Evolutionary conservation across 2,329 filamentous ascomycete species (phyloP), one percentile per base, ranked within the genome.

Genomic region (Colletotrichum gigasporum): DNA sequence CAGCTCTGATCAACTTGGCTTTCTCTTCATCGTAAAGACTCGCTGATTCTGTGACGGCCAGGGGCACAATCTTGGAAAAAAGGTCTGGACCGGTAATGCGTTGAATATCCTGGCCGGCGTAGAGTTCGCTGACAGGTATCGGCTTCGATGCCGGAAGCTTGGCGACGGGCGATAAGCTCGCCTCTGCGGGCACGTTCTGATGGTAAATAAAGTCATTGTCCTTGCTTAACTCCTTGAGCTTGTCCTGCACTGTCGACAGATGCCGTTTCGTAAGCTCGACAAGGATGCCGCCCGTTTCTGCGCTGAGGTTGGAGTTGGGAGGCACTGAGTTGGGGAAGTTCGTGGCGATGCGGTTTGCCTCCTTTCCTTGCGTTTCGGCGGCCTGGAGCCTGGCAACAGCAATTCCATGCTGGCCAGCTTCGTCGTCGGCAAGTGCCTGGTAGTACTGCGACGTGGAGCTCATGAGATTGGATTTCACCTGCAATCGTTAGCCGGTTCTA

Each of bases 121-220:
- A 99, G 1, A 99, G 83, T 75, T 99, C 96, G 74, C 92, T 97
- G 28, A 99, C 95, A 0, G 96, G 95, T 67, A 99, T 98, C 3
- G 96, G 94, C 76, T 99, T 99, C 7, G 96, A 94, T 2, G 96
- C 96, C 4, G 95, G 94, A 14, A 98, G 84, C 76, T 98, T 99
- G 3, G 94, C 87, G 50, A 99, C 94, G 1, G 91, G 86, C 1
- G 92, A 82, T 11, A 99, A 81, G 26, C 90, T 91, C 4, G 94
- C 92, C 76, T 97, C 94, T 9, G 90, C 90, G 0, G 96, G 95
- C 2, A 99, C 90, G 2, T 89, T 90, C 71, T 98, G 93, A 75
- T 99, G 96, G 74, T 99, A 99, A 74, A 99, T 97, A 77, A 96
- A 98, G 75, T 99, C 96, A 70, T 99, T 99, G 76, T 99, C 96